Evolutionary conservation across 768 basidiomycete genomes (phyloP), one percentile per base, ranked within the genome.

Genomic region (Sarcodon aspratus): DNA sequence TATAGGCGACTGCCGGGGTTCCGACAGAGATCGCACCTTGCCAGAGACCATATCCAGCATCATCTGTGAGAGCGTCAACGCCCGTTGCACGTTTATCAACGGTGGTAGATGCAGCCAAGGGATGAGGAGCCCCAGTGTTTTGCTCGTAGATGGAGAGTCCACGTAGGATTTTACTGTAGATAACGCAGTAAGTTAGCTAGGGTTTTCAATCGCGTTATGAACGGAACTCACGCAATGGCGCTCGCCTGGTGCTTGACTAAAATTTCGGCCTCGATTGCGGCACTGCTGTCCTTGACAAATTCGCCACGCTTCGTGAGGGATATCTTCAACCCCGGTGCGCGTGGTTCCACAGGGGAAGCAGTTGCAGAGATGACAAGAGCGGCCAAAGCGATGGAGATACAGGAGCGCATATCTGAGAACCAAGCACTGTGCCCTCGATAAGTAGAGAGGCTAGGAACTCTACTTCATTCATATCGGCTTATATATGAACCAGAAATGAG

Each of bases 1-100:
- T 27, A 27, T 66, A 58, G 2, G 52, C 55, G 51, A 63, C 59
- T 3, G 52, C 53, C 0, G 62, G 61, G 1, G 61, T 61, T 7
- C 66, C 66, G 50, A 67, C 61, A 3, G 52, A 51, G 47, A 67
- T 52, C 33, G 46, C 38, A 3, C 62, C 63, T 36, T 60, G 58
- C 50, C 63, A 64, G 45, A 62, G 48, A 15, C 57, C 54, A 45
- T 60, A 59, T 5, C 50, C 40, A 6, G 17, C 27, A 18, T 55
- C 27, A 45, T 54, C 52, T 7, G 48, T 54, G 31, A 55, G 32
- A n/a, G 52, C 17, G 15, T 52, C 52, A 36, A 12, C n/a, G 10
- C 46, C 44, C 10, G 44, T 44, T 33, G 31, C 33, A 9, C 44
- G 44, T 33, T 44, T 44, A 27, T 27, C 3, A 27, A 27, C 21